Percentiles rank a stretch among this genome's conserved stretches.
Conservation (phyloP, 805 yeast genomes). For the Wickerhamiella allomyrinae region DNA sequence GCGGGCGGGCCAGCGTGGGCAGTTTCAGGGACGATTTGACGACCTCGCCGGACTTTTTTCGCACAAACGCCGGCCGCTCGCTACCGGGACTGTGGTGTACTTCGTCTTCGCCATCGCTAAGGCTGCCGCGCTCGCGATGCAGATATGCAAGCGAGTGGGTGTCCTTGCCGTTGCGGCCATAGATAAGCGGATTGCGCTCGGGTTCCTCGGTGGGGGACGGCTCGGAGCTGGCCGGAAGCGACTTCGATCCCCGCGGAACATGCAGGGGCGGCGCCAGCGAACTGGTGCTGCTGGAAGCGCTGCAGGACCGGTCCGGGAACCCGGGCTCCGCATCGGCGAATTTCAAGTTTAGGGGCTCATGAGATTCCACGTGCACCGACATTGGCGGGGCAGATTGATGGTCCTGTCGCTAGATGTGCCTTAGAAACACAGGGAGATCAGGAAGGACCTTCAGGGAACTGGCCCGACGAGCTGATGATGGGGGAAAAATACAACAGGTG, state of each 20-base stretch:
- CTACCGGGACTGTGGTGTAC: no score
- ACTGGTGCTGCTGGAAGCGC: no score
- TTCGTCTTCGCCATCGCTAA: not conserved
- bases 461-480: not conserved
- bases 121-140: not conserved
- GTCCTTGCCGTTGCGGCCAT: not conserved
- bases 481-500: not conserved
- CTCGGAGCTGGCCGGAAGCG: not conserved
- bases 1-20: conserved; percentile 25
- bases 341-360: not conserved
- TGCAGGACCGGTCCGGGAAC: not conserved
- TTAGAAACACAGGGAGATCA: no score
- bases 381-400: no score
- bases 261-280: not conserved
- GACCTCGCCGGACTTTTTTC: conserved; percentile 81
- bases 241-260: not conserved
- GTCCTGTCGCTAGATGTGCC: no score
- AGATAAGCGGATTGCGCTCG: not conserved
- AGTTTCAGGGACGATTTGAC: conserved; percentile 58
- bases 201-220: not conserved
- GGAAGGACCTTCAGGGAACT: no score
- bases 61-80: conserved; percentile 32
- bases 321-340: not conserved
- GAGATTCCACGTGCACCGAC: not conserved
- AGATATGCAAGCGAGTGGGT: not conserved